Percentiles rank a stretch among this genome's conserved stretches.
These are phyloP conservation scores for Colletotrichum filicis DNA, from an alignment of 2,329 filamentous ascomycete species.

Conservation along the genomic window DNA sequence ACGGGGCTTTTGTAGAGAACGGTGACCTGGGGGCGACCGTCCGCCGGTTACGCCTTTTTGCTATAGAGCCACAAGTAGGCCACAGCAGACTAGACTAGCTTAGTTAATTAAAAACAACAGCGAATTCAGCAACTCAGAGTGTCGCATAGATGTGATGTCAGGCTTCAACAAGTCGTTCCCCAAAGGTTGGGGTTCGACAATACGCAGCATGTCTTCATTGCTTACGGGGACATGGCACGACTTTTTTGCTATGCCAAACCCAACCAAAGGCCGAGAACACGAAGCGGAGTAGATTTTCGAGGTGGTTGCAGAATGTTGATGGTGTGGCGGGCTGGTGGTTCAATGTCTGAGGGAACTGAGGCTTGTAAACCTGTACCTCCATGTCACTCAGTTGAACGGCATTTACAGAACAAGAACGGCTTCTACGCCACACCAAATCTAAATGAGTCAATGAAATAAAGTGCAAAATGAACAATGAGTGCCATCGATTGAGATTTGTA, in stretches of 20 bases:
- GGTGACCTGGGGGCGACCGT: background rate
- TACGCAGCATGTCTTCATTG: background rate
- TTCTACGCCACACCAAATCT: too few relatives aligned
- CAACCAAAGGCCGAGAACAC: too few relatives aligned
- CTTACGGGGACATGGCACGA: background rate
- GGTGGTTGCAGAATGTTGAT: too few relatives aligned
- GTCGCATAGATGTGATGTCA: background rate
- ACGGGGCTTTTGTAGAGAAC: constrained; percentile 14
- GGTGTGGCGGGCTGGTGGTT: too few relatives aligned
- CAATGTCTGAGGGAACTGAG: too few relatives aligned
- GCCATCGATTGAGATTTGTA: background rate
- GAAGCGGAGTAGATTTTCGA: too few relatives aligned
- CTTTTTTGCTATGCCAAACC: too few relatives aligned
- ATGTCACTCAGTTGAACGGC: too few relatives aligned
- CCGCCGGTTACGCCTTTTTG: constrained; percentile 26
- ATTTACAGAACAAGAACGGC: too few relatives aligned
- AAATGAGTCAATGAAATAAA: too few relatives aligned
- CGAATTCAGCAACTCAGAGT: constrained; percentile 1
- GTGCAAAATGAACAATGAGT: background rate
- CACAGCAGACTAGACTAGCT: constrained; percentile 24
- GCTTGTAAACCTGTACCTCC: too few relatives aligned
- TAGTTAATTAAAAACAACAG: constrained; percentile 28
- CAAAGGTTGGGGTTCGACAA: background rate
- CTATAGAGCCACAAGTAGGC: constrained; percentile 29
- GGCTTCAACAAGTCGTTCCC: background rate